These are phyloP conservation scores for Pulicaria dysenterica DNA, from an alignment of 129 eudicot genomes.

Conservation along the genomic window DNA sequence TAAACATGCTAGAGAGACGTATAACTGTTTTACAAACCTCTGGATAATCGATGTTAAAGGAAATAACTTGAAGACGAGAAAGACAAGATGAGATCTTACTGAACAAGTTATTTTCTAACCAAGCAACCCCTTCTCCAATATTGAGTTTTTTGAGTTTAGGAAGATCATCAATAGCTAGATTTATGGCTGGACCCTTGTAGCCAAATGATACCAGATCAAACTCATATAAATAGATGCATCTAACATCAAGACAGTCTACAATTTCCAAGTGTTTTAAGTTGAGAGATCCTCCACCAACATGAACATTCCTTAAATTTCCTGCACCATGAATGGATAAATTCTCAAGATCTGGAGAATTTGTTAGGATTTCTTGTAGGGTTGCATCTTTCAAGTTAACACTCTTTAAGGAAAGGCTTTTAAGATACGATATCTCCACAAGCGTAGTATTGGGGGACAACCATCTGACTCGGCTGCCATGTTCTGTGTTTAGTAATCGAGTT, in stretches of 20 bases:
- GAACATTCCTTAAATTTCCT: conserved; percentile 20
- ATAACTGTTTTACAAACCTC: conserved; percentile 30
- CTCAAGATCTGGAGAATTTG: conserved; percentile 31
- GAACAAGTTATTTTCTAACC: conserved; percentile 33
- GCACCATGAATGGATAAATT: conserved; percentile 30
- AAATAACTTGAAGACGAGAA: conserved; percentile 32
- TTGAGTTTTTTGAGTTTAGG: conserved; percentile 43
- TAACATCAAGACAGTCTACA: conserved; percentile 18
- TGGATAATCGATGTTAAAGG: conserved; percentile 27
- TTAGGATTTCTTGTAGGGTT: conserved; percentile 27
- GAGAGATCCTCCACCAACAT: conserved; percentile 19
- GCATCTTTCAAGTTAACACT: conserved; percentile 35
- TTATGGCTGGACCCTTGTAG: conserved; percentile 34
- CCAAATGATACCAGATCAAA: conserved; percentile 41
- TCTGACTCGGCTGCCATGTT: no score
- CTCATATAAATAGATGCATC: conserved; percentile 25
- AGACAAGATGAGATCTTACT: conserved; percentile 38
- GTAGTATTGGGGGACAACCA: not conserved
- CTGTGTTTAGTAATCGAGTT: no score
- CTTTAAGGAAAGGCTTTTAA: conserved; percentile 35
- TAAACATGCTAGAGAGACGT: not conserved
- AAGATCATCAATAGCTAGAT: conserved; percentile 32
- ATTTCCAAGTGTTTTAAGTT: conserved; percentile 44
- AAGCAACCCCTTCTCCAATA: conserved; percentile 19
- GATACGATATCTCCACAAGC: not conserved